Percentiles rank a stretch among this genome's conserved stretches.
Conservation (phyloP, 768 basidiomycete species). For the Cystobasidium ongulense region DNA sequence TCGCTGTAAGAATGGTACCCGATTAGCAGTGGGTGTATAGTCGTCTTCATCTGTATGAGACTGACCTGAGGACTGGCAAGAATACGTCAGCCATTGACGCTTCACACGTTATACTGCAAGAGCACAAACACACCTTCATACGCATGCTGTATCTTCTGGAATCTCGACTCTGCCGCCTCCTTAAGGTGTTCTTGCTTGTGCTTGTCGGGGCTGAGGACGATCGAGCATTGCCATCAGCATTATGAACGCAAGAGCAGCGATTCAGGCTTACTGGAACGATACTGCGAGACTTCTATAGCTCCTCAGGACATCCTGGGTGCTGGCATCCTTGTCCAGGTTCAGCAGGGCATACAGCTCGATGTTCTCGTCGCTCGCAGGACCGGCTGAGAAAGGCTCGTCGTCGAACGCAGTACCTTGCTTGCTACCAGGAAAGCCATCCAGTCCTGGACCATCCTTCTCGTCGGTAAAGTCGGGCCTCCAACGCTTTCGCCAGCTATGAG, state of each 20-base stretch:
- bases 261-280: constrained; percentile 10
- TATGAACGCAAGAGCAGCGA: background rate
- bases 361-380: background rate
- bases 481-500: background rate
- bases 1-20: constrained; percentile 51
- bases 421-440: background rate
- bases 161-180: background rate
- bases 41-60: background rate
- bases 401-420: background rate
- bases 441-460: background rate
- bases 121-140: constrained; percentile 5
- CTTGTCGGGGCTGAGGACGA: constrained; percentile 17
- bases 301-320: constrained; percentile 6
- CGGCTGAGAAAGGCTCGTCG: background rate
- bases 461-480: background rate
- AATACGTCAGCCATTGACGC: background rate
- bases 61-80: background rate
- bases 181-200: constrained; percentile 1
- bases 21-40: background rate
- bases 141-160: constrained; percentile 16
- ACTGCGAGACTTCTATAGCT: constrained; percentile 5
- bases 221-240: background rate
- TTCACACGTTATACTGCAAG: background rate
- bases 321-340: constrained; percentile 21
- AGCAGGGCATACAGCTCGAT: constrained; percentile 21